Conservation (phyloP, 2,329 filamentous ascomycete species). For the Purpureocillium takamizusanense region DNA sequence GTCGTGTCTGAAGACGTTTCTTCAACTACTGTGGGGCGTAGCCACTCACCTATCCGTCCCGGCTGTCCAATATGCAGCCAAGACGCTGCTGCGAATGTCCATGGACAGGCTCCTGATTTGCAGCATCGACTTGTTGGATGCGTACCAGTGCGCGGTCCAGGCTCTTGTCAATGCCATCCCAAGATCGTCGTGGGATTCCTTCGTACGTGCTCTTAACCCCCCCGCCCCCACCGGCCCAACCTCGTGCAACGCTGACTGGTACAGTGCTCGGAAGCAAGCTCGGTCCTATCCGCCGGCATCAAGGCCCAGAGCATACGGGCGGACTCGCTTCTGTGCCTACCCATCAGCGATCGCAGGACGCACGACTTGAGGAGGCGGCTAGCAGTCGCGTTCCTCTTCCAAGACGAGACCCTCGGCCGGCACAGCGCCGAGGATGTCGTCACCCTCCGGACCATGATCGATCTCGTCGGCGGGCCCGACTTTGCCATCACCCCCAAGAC, state of each 20-base stretch:
- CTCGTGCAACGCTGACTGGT: slow-evolving; percentile 4
- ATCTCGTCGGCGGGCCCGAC: slow-evolving; percentile 35
- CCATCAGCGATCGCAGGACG: slow-evolving; percentile 36
- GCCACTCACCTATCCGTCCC: slow-evolving; percentile 24
- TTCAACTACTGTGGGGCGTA: slow-evolving; percentile 30
- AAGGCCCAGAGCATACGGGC: slow-evolving; percentile 41
- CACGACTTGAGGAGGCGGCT: slow-evolving; percentile 58
- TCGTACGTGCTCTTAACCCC: slow-evolving; percentile 25
- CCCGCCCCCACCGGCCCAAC: neutral
- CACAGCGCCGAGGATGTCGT: slow-evolving; percentile 31
- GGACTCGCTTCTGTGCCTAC: slow-evolving; percentile 50
- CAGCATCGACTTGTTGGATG: slow-evolving; percentile 28
- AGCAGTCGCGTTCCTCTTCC: slow-evolving; percentile 54
- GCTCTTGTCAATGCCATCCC: slow-evolving; percentile 33
- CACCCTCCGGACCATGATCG: slow-evolving; percentile 31
- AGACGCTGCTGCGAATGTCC: slow-evolving; percentile 44
- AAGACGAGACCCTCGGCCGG: slow-evolving; percentile 32
- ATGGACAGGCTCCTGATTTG: slow-evolving; percentile 41
- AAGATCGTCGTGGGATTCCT: slow-evolving; percentile 24
- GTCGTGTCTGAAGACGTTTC: slow-evolving; percentile 32
- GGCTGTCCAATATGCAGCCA: slow-evolving; percentile 29
- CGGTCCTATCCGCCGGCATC: slow-evolving; percentile 37
- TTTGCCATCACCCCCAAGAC: slow-evolving; percentile 47
- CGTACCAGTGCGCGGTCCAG: slow-evolving; percentile 33
- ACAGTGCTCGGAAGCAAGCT: slow-evolving; percentile 41